These are phyloP conservation scores for Dactylellina drechsleri DNA, from an alignment of 2,329 filamentous ascomycete genomes.

Conservation along the genomic window DNA sequence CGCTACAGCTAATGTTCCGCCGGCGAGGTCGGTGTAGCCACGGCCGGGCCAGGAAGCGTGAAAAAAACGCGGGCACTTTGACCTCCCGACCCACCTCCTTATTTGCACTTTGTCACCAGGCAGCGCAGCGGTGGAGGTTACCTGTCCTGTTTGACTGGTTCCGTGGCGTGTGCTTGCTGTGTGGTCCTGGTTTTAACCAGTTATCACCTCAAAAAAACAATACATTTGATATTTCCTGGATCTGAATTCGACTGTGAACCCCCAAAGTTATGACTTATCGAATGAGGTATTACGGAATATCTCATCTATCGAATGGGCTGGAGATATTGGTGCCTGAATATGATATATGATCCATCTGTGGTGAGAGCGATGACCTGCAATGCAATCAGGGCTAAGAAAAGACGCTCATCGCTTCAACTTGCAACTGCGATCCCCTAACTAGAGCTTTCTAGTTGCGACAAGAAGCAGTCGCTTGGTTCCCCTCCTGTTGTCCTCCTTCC, in stretches of 20 bases:
- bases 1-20: not conserved
- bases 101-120: constrained; percentile 51
- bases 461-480: constrained; percentile 47
- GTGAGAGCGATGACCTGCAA: too few species aligned
- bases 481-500: constrained; percentile 13
- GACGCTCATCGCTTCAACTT: too few species aligned
- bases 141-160: constrained; percentile 19
- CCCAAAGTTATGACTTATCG: not conserved
- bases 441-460: constrained; percentile 10
- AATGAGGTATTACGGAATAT: too few species aligned
- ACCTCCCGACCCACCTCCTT: constrained; percentile 48
- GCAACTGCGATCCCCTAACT: constrained; percentile 11
- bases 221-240: constrained; percentile 23
- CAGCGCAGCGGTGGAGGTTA: constrained; percentile 18
- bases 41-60: not conserved
- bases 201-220: constrained; percentile 4
- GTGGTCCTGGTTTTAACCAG: constrained; percentile 20
- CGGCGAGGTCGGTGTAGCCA: constrained; percentile 7
- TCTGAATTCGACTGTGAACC: constrained; percentile 19
- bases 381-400: too few species aligned
- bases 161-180: constrained; percentile 9
- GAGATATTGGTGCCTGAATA: too few species aligned
- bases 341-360: too few species aligned
- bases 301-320: too few species aligned
- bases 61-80: constrained; percentile 28